Base-by-base conservation (phyloP, 768 basidiomycete species). In the Pulveroboletus sp. region DNA sequence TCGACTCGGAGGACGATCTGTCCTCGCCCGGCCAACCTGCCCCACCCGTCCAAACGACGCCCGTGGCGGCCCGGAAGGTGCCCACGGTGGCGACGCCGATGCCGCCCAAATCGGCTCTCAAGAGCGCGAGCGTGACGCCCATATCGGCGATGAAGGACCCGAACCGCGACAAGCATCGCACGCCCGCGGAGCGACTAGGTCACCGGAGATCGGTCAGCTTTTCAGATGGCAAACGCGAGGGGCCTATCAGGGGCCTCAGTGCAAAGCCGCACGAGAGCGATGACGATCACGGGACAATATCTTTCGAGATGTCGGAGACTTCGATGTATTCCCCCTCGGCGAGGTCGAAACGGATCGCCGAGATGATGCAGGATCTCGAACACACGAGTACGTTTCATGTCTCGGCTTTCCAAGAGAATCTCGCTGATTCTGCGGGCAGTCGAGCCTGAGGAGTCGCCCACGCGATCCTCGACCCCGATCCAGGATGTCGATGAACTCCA, bases 181-280 rank as follows among this genome's bases (percentile, higher is more conserved):
- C 81, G 16, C 86, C 84, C n/a, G 66, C 75, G 32, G 73, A 73
- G 41, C 70, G 62, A 45, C 55, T 68, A 14, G 68, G 70, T 12
- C 81, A 85, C 57, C 80, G 84, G n/a, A 78, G 92, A 32, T 92
- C 89, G 36, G 95, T 99, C 49, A 95, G 92, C 67, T 99, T 99
- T 71, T 96, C 93, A 22, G 96, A 99, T 63, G 96, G 96, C 6
- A 87, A 84, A 63, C 79, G 79, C 52, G 85, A 87, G 27, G 94
- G 95, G 2, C 92, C 89, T n/a, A 96, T 96, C 39, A 73, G 74
- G 45, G 90, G 85, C 4, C 67, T 85, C 36, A 68, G 65, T 2
- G 49, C 37, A 20, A 68, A 67, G 38, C 61, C 72, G 38, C 73
- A 72, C 42, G 68, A 67, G 31, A 68, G 69, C 14, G 72, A 70